Evolutionary conservation across 352 stramenopile genomes (phyloP), one percentile per base, ranked within the genome.

Genomic region (Pythium scleroteichum): DNA sequence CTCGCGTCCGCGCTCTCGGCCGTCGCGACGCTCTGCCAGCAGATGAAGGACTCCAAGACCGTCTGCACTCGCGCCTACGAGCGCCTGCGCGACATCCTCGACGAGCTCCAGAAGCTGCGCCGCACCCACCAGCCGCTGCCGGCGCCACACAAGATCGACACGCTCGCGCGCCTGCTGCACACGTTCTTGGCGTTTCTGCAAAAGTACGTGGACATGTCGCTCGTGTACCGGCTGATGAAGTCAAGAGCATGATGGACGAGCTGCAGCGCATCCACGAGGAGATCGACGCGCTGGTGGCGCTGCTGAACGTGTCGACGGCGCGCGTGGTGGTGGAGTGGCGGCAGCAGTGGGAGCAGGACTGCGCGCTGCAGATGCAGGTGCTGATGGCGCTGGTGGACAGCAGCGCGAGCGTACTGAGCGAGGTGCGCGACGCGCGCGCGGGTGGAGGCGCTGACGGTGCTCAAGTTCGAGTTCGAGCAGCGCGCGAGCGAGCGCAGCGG

Each of bases 41-140:
- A 47, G 27, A 53, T 62, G 42, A 35, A 53, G 16, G 54, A 62
- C 14, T 20, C 27, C 17, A 24, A 62, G 16, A 5, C 8, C 19
- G 44, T 32, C n/a, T 55, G 56, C 46, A 16, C 5, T 1, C 56
- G 56, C 56, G 45, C 46, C 7, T 38, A 49, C 46, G 22, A 40
- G 17, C 56, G 46, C n/a, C 46, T 62, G 17, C n/a, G 12, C 32
- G 44, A 53, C 44, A 62, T 62, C 23, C 42, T 53, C 27, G 17
- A 23, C n/a, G 54, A 53, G 54, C 54, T 62, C 9, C 44, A 52
- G 19, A 48, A 59, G 38, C 26, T 35, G 29, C 29, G 10, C 5
- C 29, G 26, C 51, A 1, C 38, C 35, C 26, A 5, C 13, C 17
- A 8, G 4, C 48, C 27, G 29, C 29, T 14, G 27, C 20, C 60